Conservation (phyloP, 1,139 yeast species). For the Casaregolazyma lundiana region DNA sequence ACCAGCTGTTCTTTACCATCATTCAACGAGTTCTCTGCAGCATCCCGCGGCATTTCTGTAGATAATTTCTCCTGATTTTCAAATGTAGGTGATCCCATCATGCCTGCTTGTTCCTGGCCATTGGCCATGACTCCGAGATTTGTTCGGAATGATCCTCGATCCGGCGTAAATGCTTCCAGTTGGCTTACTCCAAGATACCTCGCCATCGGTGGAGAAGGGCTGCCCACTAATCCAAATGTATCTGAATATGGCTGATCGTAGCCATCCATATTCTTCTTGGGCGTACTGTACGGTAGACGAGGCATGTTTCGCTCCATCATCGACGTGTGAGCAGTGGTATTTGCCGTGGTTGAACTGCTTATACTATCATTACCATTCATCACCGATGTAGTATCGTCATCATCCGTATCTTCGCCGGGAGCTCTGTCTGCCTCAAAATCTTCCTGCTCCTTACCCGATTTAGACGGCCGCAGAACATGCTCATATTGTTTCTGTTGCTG, state of each 20-base stretch:
- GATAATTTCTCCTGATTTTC: neutral
- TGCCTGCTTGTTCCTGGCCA: constrained; percentile 4
- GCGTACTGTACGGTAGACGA: constrained; percentile 13
- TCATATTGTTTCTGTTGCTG: constrained; percentile 12
- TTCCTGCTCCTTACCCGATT: neutral
- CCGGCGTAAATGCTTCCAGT: constrained; percentile 79
- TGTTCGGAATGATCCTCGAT: constrained; percentile 45
- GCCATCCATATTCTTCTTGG: constrained; percentile 9
- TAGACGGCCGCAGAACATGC: constrained; percentile 13
- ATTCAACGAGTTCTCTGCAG: constrained; percentile 1
- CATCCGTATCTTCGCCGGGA: constrained; percentile 5
- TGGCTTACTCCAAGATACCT: constrained; percentile 40
- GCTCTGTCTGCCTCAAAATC: neutral
- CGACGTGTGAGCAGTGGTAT: neutral
- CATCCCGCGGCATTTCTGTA: neutral
- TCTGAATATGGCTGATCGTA: constrained; percentile 25
- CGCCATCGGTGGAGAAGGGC: constrained; percentile 38
- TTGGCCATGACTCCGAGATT: neutral
- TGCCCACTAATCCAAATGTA: constrained; percentile 18
- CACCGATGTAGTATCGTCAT: constrained; percentile 4
- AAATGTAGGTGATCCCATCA: constrained; percentile 1
- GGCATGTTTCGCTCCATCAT: no score
- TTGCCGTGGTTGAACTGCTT: neutral
- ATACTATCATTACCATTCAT: neutral
- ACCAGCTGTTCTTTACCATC: constrained; percentile 5